Evolutionary conservation across 371 early-diverging fungal species (phyloP).

Genomic region (Sporodiniella umbellata): DNA sequence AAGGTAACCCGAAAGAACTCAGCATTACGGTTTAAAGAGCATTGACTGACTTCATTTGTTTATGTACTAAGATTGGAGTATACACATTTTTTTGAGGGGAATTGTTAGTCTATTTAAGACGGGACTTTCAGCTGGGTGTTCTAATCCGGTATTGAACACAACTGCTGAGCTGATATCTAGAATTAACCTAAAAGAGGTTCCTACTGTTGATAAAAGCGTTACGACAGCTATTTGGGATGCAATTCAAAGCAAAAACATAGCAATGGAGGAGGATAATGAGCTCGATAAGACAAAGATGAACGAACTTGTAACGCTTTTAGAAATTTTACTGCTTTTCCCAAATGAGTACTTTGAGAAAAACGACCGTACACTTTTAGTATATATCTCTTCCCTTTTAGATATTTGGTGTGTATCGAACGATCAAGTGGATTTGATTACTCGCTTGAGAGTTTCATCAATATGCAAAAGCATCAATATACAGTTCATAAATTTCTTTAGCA

Average conservation of each 20-base stretch:
- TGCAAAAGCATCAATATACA: conserved; percentile 36
- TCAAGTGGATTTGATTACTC: conserved; percentile 16
- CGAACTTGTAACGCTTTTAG: conserved; percentile 15
- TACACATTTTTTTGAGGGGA: conserved; percentile 11
- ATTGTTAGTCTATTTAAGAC: conserved; percentile 15
- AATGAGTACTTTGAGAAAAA: conserved; percentile 50
- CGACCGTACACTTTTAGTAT: conserved; percentile 39
- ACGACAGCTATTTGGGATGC: neutral
- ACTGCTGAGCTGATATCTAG: conserved; percentile 9
- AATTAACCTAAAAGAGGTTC: neutral
- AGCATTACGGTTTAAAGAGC: too few species aligned
- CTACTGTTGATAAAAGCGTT: neutral
- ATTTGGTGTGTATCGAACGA: conserved; percentile 25
- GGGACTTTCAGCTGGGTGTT: conserved; percentile 5
- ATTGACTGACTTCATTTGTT: neutral
- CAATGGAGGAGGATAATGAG: conserved; percentile 14
- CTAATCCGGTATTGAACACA: conserved; percentile 8
- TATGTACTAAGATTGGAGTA: conserved; percentile 15
- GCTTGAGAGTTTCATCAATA: conserved; percentile 28
- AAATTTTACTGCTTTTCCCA: conserved; percentile 45
- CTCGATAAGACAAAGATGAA: conserved; percentile 1
- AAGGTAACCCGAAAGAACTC: conserved; percentile 22
- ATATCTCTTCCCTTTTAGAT: conserved; percentile 41
- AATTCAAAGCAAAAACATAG: neutral
- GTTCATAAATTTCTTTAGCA: conserved; percentile 33